Evolutionary conservation across 495 filamentous ascomycete species (phyloP).

Genomic region (Neurospora intermedia): DNA sequence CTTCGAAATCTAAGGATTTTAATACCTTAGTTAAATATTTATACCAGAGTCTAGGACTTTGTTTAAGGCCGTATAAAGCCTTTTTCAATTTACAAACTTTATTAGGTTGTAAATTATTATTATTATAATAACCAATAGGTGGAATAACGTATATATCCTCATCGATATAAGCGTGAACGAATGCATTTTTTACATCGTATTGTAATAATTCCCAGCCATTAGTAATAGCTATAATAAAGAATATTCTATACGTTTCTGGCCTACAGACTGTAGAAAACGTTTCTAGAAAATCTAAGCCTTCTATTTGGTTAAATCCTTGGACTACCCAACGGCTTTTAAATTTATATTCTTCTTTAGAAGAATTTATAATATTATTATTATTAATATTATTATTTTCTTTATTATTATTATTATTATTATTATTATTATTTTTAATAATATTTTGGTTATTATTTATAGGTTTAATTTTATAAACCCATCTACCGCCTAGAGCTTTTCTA

Average conservation of each 20-base stretch:
- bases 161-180: background rate
- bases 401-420: background rate
- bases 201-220: background rate
- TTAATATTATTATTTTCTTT: background rate
- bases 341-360: background rate
- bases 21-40: no score
- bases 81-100: no score
- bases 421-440: background rate
- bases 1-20: no score
- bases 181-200: background rate
- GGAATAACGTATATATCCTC: background rate
- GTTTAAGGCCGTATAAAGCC: no score
- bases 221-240: background rate
- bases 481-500: no score
- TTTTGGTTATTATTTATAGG: no score
- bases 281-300: background rate
- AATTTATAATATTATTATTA: background rate
- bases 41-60: no score
- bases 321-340: slow-evolving; percentile 1
- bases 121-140: background rate
- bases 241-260: slow-evolving; percentile 1
- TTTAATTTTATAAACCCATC: no score
- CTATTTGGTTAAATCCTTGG: background rate
- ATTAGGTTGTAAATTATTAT: background rate
- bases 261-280: background rate